Evolutionary conservation across 176 grass and related monocot genomes (phyloP).

Genomic region (Ensete ventricosum): DNA sequence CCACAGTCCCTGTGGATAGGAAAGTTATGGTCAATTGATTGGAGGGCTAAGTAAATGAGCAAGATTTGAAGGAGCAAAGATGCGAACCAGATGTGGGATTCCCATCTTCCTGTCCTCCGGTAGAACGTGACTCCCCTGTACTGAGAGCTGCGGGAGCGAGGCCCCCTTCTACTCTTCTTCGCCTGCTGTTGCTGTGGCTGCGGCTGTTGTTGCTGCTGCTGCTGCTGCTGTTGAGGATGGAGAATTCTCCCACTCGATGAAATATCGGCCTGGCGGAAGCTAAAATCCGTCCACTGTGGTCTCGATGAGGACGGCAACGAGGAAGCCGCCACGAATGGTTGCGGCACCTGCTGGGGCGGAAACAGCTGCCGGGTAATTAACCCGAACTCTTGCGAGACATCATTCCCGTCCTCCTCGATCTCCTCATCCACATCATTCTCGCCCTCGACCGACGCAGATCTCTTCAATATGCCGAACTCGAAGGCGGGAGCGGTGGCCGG

Average conservation of each 20-base stretch:
- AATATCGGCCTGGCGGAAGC: not conserved
- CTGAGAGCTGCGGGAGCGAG: constrained; percentile 82
- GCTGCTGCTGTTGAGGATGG: constrained; percentile 21
- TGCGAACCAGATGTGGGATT: constrained; percentile 88
- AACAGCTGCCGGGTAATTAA: constrained; percentile 58
- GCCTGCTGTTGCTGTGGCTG: constrained; percentile 24
- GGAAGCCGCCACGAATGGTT: not conserved
- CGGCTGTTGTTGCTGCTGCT: constrained; percentile 6
- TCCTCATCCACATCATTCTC: constrained; percentile 25
- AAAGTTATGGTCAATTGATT: constrained; percentile 4
- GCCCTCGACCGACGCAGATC: constrained; percentile 27
- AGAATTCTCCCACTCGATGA: constrained; percentile 13
- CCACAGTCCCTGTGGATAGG: constrained; percentile 67
- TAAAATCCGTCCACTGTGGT: constrained; percentile 13
- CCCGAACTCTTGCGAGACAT: constrained; percentile 9
- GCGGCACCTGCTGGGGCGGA: constrained; percentile 12
- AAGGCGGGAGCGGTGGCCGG: constrained; percentile 23
- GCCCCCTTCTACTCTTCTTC: constrained; percentile 83
- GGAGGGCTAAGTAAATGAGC: not conserved
- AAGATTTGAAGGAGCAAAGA: not conserved
- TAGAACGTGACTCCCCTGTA: constrained; percentile 96
- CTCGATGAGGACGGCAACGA: constrained; percentile 10
- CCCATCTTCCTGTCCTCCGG: constrained; percentile 96
- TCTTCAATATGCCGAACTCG: constrained; percentile 50
- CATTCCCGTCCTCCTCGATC: constrained; percentile 20